Percentiles rank a stretch among this genome's conserved stretches.
Conservation (phyloP, 2,329 filamentous ascomycete species). For the Aspergillus neotritici region DNA sequence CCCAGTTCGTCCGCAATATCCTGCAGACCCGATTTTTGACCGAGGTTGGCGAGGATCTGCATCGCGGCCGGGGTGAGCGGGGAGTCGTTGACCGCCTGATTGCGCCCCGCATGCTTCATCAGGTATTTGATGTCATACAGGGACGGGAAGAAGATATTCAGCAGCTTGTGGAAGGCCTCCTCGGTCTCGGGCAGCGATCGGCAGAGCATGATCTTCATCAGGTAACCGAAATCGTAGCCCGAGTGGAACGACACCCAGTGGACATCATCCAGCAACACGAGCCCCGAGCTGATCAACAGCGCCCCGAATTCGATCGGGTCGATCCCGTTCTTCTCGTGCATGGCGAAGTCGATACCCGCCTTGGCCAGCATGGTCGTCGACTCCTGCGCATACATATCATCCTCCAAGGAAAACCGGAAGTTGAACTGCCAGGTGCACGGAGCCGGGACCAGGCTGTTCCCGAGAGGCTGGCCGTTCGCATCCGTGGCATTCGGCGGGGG, state of each 20-base stretch:
- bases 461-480: constrained; percentile 46
- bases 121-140: constrained; percentile 96
- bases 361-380: constrained; percentile 87
- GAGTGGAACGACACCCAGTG: constrained; percentile 98
- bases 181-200: constrained; percentile 82
- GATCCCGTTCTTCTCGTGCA: constrained; percentile 82
- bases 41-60: constrained; percentile 76
- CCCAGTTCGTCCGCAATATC: constrained; percentile 91
- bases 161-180: constrained; percentile 77
- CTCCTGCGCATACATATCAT: constrained; percentile 96
- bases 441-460: constrained; percentile 52
- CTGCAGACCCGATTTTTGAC: constrained; percentile 85
- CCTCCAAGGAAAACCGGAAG: constrained; percentile 89
- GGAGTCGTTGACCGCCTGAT: constrained; percentile 59
- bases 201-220: constrained; percentile 88
- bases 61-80: constrained; percentile 59
- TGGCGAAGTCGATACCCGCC: constrained; percentile 85
- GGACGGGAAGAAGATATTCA: constrained; percentile 88
- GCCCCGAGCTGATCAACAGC: constrained; percentile 81
- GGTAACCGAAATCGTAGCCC: constrained; percentile 95
- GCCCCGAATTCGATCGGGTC: constrained; percentile 84
- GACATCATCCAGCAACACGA: constrained; percentile 80
- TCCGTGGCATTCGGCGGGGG: constrained; percentile 64
- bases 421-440: constrained; percentile 99
- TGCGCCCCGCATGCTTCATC: constrained; percentile 78